These are phyloP conservation scores for Mytilinidion resinicola DNA, from an alignment of 495 filamentous ascomycete species.

Conservation along the genomic window DNA sequence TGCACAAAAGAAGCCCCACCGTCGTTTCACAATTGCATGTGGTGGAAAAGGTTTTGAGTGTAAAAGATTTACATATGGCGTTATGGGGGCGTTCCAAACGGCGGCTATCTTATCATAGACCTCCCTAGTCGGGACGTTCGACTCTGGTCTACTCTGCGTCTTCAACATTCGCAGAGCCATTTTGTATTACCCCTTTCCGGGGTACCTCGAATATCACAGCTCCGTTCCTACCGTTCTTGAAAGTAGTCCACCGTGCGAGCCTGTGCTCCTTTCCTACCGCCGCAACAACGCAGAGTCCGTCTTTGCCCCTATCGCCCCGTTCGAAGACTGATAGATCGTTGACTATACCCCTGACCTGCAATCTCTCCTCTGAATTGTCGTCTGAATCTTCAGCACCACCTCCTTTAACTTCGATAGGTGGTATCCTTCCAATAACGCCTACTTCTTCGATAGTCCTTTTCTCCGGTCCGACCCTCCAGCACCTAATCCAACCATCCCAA, in stretches of 20 bases:
- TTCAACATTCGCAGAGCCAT: background rate
- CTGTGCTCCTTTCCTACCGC: constrained; percentile 82
- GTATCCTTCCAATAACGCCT: constrained; percentile 53
- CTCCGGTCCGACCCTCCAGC: constrained; percentile 78
- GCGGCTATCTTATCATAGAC: too few relatives aligned
- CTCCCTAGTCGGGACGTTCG: too few relatives aligned
- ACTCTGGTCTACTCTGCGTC: background rate
- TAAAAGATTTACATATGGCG: too few relatives aligned
- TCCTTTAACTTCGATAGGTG: background rate
- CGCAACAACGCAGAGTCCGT: constrained; percentile 72
- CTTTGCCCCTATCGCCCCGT: constrained; percentile 58
- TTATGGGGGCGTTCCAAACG: too few relatives aligned
- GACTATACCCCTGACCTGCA: constrained; percentile 62
- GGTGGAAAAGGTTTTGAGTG: too few relatives aligned
- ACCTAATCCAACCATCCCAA: constrained; percentile 84
- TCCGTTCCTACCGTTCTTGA: background rate
- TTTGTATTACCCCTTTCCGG: background rate
- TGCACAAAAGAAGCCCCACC: too few relatives aligned
- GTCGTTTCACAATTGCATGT: too few relatives aligned
- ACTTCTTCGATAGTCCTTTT: constrained; percentile 65
- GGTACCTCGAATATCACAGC: constrained; percentile 3
- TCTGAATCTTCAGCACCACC: background rate
- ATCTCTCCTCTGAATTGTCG: constrained; percentile 21
- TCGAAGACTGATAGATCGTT: constrained; percentile 86
- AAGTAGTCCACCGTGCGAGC: constrained; percentile 61